Conservation (phyloP, 129 eudicot genomes). For the Flaveria trinervia region DNA sequence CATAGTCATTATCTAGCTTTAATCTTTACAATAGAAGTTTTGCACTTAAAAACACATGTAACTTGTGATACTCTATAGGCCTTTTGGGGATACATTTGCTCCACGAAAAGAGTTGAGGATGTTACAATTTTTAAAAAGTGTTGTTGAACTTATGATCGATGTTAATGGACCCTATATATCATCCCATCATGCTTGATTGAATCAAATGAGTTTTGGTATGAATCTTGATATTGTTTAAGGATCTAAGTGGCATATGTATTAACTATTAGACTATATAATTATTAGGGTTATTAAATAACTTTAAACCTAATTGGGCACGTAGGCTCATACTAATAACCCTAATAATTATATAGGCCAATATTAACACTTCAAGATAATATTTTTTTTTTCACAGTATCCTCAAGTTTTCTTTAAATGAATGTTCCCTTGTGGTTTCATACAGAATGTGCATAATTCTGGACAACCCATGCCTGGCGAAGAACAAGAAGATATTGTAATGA, state of each 20-base stretch:
- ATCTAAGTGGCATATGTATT: conserved; percentile 8
- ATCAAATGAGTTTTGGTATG: conserved; percentile 20
- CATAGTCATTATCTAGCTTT: neutral
- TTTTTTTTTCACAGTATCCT: neutral
- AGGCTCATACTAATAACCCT: too few relatives aligned
- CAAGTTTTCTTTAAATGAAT: neutral
- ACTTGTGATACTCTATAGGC: neutral
- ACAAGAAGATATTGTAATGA: conserved; percentile 92
- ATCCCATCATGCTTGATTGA: neutral
- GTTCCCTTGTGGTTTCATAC: conserved; percentile 31
- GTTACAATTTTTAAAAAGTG: neutral
- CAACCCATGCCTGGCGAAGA: conserved; percentile 99
- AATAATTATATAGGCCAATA: too few relatives aligned
- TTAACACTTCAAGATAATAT: conserved; percentile 11
- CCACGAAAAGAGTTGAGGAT: neutral
- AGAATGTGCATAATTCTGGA: conserved; percentile 92
- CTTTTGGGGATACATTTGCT: neutral
- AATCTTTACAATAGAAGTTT: neutral
- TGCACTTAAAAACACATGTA: neutral
- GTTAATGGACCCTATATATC: neutral
- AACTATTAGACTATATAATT: too few relatives aligned
- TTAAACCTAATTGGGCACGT: too few relatives aligned
- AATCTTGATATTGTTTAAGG: neutral
- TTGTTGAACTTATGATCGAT: neutral
- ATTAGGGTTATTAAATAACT: too few relatives aligned